A percentile compares a stretch with the other conserved stretches of the same genome.
Evolutionary conservation across 2,329 filamentous ascomycete species (phyloP).

Genomic region (Intubia oerlemansii): DNA sequence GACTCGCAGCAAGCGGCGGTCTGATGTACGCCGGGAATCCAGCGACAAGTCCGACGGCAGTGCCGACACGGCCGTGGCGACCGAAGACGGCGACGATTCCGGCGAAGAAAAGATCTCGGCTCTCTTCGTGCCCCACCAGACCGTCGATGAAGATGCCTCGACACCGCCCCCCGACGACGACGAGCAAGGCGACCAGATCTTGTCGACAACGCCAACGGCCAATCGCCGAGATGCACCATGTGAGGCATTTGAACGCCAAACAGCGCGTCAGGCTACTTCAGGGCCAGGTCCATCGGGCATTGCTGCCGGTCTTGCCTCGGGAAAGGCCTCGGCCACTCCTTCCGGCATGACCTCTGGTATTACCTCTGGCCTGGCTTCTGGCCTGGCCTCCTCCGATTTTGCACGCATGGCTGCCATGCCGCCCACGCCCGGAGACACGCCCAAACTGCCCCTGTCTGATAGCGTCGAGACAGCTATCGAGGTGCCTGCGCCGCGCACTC

Average conservation of each 20-base stretch:
- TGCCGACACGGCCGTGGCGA: constrained; percentile 16
- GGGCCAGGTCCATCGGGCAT: too few relatives aligned
- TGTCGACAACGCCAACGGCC: too few relatives aligned
- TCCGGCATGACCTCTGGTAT: too few relatives aligned
- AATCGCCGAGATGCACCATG: too few relatives aligned
- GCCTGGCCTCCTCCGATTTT: too few relatives aligned
- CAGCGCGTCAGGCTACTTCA: too few relatives aligned
- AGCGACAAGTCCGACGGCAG: constrained; percentile 13
- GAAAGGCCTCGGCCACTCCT: too few relatives aligned
- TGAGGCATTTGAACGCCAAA: too few relatives aligned
- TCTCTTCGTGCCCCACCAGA: constrained; percentile 60
- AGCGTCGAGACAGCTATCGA: constrained; percentile 9
- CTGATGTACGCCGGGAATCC: constrained; percentile 14
- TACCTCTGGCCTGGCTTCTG: too few relatives aligned
- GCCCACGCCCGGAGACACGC: constrained; percentile 13
- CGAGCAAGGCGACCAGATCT: constrained; percentile 4
- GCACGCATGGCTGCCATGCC: constrained; percentile 4
- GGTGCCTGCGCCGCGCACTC: too few relatives aligned
- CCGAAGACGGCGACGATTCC: constrained; percentile 36
- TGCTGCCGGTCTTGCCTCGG: too few relatives aligned
- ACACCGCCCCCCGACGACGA: constrained; percentile 5
- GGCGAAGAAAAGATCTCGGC: constrained; percentile 76
- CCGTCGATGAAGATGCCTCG: constrained; percentile 19
- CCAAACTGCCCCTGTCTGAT: constrained; percentile 18
- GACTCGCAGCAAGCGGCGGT: constrained; percentile 4